A percentile compares a stretch with the other conserved stretches of the same genome.
Evolutionary conservation across 495 filamentous ascomycete species (phyloP).

Genomic region (Aspergillus nidulans): DNA sequence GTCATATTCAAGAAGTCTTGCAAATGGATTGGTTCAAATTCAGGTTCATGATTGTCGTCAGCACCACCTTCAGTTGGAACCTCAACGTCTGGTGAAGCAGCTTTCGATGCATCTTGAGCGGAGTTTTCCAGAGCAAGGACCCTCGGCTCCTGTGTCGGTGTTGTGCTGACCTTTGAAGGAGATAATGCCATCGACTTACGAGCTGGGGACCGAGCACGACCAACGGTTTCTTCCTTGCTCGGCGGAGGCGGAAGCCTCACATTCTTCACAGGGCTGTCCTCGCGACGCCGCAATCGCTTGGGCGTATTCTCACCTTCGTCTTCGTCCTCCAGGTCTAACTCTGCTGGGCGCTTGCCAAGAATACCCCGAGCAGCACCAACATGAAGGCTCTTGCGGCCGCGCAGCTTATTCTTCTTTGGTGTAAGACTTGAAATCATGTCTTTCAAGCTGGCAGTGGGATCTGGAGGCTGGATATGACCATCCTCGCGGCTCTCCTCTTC

Average conservation of each 20-base stretch:
- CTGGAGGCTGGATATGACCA: constrained; percentile 48
- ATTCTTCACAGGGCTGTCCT: constrained; percentile 74
- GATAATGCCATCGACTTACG: constrained; percentile 32
- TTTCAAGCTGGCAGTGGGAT: constrained; percentile 60
- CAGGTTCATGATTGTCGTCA: constrained; percentile 24
- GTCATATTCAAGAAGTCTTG: constrained; percentile 94
- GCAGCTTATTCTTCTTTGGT: constrained; percentile 66
- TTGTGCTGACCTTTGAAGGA: constrained; percentile 32
- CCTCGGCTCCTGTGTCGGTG: constrained; percentile 29
- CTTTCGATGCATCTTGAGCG: constrained; percentile 13
- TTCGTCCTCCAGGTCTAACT: constrained; percentile 64
- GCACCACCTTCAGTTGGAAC: constrained; percentile 18
- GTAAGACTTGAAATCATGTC: constrained; percentile 75
- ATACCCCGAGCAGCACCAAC: constrained; percentile 71
- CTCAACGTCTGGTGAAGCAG: constrained; percentile 18
- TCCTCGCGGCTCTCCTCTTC: constrained; percentile 61
- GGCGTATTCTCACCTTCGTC: constrained; percentile 62
- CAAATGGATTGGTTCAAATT: constrained; percentile 70
- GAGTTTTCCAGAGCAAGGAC: constrained; percentile 19
- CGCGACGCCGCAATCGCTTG: constrained; percentile 64
- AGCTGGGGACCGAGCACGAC: constrained; percentile 49
- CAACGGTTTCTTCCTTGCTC: constrained; percentile 56
- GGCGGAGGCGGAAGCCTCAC: constrained; percentile 63
- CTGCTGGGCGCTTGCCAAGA: constrained; percentile 68
- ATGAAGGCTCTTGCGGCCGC: constrained; percentile 70